These are phyloP conservation scores for Aphanocladium album DNA, from an alignment of 2,329 filamentous ascomycete species.

Conservation along the genomic window DNA sequence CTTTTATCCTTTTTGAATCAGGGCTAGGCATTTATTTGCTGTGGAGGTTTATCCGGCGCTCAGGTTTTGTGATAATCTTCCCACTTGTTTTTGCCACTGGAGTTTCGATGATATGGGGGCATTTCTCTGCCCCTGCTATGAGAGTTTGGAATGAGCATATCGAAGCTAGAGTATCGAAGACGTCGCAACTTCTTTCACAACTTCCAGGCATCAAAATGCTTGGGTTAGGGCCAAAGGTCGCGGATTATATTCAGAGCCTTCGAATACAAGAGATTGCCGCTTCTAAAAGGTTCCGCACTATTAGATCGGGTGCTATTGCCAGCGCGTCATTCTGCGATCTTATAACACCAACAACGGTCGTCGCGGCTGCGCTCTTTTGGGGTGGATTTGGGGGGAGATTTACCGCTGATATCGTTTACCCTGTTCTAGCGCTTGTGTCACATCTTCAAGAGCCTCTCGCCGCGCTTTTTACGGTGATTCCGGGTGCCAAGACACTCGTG, in stretches of 20 bases:
- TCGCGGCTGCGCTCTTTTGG: not conserved
- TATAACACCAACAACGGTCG: not conserved
- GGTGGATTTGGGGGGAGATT: not conserved
- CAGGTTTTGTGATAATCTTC: not conserved
- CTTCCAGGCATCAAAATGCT: conserved; percentile 4
- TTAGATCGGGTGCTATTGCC: not conserved
- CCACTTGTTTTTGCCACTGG: not conserved
- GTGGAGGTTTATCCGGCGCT: not conserved
- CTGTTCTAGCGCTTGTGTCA: not conserved
- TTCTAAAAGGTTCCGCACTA: not conserved
- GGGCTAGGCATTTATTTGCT: not conserved
- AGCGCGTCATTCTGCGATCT: not conserved
- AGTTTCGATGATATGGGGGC: not conserved
- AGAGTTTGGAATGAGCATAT: not conserved
- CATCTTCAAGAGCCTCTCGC: not conserved
- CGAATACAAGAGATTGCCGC: not conserved
- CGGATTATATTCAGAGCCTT: not conserved
- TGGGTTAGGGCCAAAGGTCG: not conserved
- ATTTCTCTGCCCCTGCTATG: not conserved
- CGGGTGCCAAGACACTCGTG: not conserved
- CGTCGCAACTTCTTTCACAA: not conserved
- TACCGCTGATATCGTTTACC: not conserved
- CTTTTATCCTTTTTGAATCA: not conserved
- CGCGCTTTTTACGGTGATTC: not conserved
- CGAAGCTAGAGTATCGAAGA: not conserved